Base-by-base conservation (phyloP, 2,329 filamentous ascomycete species). In the Penicillium sp. region DNA sequence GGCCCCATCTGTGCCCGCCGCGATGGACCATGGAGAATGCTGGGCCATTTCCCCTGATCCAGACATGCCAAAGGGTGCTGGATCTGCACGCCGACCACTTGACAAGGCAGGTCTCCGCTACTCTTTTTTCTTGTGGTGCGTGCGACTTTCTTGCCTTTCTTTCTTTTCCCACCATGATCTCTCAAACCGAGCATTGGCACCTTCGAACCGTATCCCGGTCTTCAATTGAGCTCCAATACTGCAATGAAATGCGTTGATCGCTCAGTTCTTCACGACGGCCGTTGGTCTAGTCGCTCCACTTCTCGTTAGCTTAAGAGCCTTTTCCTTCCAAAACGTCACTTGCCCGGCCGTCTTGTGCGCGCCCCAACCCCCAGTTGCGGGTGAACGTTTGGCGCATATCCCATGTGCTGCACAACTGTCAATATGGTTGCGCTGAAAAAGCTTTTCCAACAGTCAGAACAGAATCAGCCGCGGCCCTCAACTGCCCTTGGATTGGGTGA, bases 361-460 rank as follows among this genome's bases (percentile, higher is more conserved):
- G 23, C 15, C 23, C 9, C 27, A 48, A 41, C 17, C 44, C 27
- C 15, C 33, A 29, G 36, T 36, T 39, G 46, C 23, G 29, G 40
- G 43, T 23, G 37, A 45, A 29, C 17, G 17, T 10, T 37, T 45
- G 44, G 37, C 42, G 33, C 32, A 51, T 43, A 47, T 42, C n/a
- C 13, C 33, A 51, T 41, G 37, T 30, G 46, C 30, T 27, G 27
- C 30, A 21, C 20, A 23, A 40, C 8, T 23, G 56, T 39, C 49
- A 63, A 40, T 8, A 73, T 73, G 70, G 69, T 67, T 34, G 65
- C 54, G 24, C 53, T 73, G 27, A 70, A 61, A 55, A 69, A 64
- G 37, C 52, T 73, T n/a, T 73, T 73, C 34, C 56, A 60, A 21
- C 56, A 60, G 18, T 41, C 58, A 41, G 68, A 70, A 12, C 67